phyloP scores from a whole-genome alignment of 1,284 basidiomycete genomes.

The Fereydounia khargensis region DNA sequence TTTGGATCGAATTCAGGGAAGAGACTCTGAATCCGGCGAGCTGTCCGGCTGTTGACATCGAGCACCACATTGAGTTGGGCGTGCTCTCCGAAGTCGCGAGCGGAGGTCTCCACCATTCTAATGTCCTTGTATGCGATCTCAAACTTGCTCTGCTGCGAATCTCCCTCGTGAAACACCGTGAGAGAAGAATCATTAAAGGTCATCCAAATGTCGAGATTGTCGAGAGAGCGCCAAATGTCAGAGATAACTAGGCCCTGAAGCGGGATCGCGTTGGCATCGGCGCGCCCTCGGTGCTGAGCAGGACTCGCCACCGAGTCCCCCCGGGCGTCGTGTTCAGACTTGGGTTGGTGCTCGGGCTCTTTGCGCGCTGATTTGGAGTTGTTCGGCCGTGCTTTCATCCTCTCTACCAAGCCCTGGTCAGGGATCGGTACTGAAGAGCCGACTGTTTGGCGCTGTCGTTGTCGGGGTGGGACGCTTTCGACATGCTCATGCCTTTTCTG shows the following conservation, averaged over 20 bases:
- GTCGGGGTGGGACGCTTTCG: too few species aligned
- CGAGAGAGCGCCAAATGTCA: conserved; percentile 14
- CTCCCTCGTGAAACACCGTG: background rate
- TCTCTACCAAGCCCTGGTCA: too few species aligned
- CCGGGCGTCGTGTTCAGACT: background rate
- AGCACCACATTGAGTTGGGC: conserved; percentile 5
- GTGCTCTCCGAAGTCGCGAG: background rate
- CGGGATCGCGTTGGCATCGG: conserved; percentile 5
- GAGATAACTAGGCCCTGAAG: conserved; percentile 12
- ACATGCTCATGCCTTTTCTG: too few species aligned
- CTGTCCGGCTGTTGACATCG: conserved; percentile 1
- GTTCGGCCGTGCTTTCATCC: background rate
- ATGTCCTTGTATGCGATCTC: conserved; percentile 13
- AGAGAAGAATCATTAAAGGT: too few species aligned
- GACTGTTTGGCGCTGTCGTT: too few species aligned
- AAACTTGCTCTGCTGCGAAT: background rate
- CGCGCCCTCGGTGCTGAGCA: conserved; percentile 4
- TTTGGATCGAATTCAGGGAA: conserved; percentile 12
- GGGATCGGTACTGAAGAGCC: too few species aligned
- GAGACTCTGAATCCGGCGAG: conserved; percentile 1
- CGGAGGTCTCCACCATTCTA: background rate
- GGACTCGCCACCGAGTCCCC: background rate
- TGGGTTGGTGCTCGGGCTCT: background rate
- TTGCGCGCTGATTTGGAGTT: background rate
- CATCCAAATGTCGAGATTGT: background rate